These are phyloP conservation scores for Yarrowia sp. DNA, from an alignment of 805 yeast species.

Conservation along the genomic window DNA sequence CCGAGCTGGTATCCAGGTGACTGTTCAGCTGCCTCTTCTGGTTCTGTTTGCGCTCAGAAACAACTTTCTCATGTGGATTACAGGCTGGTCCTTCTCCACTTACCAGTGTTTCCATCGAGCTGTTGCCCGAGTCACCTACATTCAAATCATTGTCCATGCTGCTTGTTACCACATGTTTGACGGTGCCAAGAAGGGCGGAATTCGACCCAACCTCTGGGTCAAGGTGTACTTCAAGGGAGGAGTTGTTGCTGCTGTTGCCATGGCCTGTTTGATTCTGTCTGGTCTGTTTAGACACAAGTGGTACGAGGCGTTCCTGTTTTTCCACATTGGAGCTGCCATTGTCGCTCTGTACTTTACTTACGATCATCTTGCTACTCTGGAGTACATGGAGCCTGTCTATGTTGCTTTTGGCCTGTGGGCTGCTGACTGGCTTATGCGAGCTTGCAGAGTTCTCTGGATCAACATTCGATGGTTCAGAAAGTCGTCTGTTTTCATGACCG, in stretches of 20 bases:
- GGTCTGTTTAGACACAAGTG: conserved; percentile 48
- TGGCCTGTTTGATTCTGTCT: conserved; percentile 45
- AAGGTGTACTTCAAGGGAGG: conserved; percentile 39
- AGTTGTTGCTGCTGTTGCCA: conserved; percentile 39
- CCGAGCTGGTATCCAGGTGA: conserved; percentile 52
- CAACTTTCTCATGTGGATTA: conserved; percentile 56
- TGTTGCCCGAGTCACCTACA: conserved; percentile 47
- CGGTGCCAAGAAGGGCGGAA: conserved; percentile 28
- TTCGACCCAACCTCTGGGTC: background rate
- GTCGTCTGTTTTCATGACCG: background rate
- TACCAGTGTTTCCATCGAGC: conserved; percentile 61
- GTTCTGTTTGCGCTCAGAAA: conserved; percentile 62
- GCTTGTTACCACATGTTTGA: conserved; percentile 49
- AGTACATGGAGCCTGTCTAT: conserved; percentile 55
- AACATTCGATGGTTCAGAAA: conserved; percentile 31
- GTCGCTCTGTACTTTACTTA: conserved; percentile 57
- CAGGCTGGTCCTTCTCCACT: conserved; percentile 57
- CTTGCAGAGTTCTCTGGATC: conserved; percentile 47
- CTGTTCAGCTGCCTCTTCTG: conserved; percentile 51
- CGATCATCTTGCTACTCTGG: conserved; percentile 52
- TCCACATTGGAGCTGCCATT: conserved; percentile 57
- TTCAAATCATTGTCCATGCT: conserved; percentile 49
- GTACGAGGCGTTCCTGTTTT: conserved; percentile 58
- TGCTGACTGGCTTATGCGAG: conserved; percentile 58
- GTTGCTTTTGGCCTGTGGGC: conserved; percentile 64